These are phyloP conservation scores for Phytopythium oedochilum DNA, from an alignment of 352 stramenopile species.

Conservation along the genomic window DNA sequence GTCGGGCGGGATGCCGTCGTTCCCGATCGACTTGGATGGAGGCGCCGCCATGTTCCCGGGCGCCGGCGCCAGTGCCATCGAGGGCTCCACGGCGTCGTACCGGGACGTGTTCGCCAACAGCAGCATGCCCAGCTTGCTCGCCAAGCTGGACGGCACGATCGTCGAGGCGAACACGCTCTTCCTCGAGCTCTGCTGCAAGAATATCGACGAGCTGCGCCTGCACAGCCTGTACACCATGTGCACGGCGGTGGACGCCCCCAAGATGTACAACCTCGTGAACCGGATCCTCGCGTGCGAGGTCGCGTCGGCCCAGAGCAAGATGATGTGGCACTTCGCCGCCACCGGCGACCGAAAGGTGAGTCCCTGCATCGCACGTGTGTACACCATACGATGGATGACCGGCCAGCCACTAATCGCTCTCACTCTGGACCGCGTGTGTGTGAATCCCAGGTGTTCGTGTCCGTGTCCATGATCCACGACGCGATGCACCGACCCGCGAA, in stretches of 20 bases:
- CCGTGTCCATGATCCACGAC: slow-evolving; percentile 81
- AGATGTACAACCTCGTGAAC: slow-evolving; percentile 79
- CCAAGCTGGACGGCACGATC: slow-evolving; percentile 75
- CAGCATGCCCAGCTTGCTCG: slow-evolving; percentile 73
- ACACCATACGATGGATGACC: no score
- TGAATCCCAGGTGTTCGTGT: slow-evolving; percentile 83
- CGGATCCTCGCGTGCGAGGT: slow-evolving; percentile 76
- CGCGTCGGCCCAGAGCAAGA: slow-evolving; percentile 77
- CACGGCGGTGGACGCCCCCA: slow-evolving; percentile 62
- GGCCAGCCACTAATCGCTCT: no score
- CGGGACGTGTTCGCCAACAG: slow-evolving; percentile 68
- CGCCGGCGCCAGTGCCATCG: slow-evolving; percentile 24
- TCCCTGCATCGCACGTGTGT: no score
- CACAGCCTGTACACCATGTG: slow-evolving; percentile 83
- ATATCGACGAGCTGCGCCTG: slow-evolving; percentile 69
- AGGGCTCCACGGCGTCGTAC: slow-evolving; percentile 68
- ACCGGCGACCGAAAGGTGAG: slow-evolving; percentile 66
- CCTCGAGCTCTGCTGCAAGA: slow-evolving; percentile 74
- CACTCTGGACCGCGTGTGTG: no score
- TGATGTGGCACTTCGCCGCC: slow-evolving; percentile 79
- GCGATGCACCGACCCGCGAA: slow-evolving; percentile 68
- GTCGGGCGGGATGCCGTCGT: slow-evolving; percentile 46
- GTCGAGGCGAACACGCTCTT: slow-evolving; percentile 77
- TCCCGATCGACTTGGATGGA: slow-evolving; percentile 61
- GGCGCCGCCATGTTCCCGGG: slow-evolving; percentile 21